A percentile compares a stretch with the other conserved stretches of the same genome.
phyloP scores from a whole-genome alignment of 2,329 filamentous ascomycete species.

The Penicillium griseofulvum region DNA sequence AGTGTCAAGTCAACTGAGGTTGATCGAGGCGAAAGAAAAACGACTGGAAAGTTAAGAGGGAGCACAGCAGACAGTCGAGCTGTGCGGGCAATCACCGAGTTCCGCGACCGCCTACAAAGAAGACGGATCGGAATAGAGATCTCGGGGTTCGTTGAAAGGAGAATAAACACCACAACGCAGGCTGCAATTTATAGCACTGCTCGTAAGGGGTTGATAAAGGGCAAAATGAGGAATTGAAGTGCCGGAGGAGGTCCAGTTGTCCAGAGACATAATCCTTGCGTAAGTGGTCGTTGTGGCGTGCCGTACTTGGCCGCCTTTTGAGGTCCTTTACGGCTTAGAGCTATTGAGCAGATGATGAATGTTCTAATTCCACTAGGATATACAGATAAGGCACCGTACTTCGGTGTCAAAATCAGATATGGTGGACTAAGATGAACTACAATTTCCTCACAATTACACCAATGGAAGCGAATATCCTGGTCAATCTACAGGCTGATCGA shows the following conservation, averaged over 20 bases:
- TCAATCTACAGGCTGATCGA: neutral
- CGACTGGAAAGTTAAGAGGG: neutral
- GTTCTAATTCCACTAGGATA: neutral
- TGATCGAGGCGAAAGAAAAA: neutral
- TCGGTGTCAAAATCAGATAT: neutral
- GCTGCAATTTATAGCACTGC: neutral
- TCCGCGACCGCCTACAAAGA: slow-evolving; percentile 8
- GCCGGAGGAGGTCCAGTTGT: neutral
- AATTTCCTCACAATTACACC: neutral
- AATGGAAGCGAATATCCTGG: neutral
- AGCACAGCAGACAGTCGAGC: slow-evolving; percentile 7
- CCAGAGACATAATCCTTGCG: slow-evolving; percentile 6
- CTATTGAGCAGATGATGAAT: neutral
- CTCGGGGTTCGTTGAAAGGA: neutral
- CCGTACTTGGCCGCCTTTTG: neutral
- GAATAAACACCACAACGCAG: neutral
- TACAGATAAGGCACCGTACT: neutral
- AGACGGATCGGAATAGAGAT: neutral
- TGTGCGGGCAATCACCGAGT: slow-evolving; percentile 16
- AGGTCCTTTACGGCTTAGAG: neutral
- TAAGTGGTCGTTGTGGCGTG: neutral
- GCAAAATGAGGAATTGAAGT: neutral
- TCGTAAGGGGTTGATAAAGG: neutral
- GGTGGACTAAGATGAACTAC: neutral
- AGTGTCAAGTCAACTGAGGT: neutral